Conservation (phyloP, 2,329 filamentous ascomycete species). For the Phialocephala subalpina region DNA sequence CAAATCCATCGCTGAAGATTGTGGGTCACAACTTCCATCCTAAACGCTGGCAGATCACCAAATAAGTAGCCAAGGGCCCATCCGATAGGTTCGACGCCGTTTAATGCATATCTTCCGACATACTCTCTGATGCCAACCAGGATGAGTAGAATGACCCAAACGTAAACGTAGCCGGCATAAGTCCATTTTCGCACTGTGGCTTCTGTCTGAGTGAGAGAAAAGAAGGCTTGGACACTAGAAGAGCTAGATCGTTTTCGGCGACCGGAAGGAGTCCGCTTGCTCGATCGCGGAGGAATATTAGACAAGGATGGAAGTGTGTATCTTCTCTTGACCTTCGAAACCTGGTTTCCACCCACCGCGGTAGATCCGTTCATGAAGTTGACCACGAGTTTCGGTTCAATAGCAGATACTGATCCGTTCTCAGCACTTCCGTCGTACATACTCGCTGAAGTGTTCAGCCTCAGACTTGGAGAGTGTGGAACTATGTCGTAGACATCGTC, state of each 20-base stretch:
- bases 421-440: constrained; percentile 24
- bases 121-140: constrained; percentile 76
- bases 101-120: constrained; percentile 71
- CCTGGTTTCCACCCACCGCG: constrained; percentile 44
- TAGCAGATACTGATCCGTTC: constrained; percentile 36
- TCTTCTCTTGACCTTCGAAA: constrained; percentile 46
- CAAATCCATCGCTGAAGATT: constrained; percentile 79
- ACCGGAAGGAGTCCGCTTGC: constrained; percentile 63
- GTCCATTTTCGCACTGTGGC: constrained; percentile 81
- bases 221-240: constrained; percentile 73
- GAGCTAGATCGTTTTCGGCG: constrained; percentile 72
- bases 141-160: constrained; percentile 69
- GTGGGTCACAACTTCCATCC: constrained; percentile 73
- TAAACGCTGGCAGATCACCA: constrained; percentile 76
- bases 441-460: constrained; percentile 25
- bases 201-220: constrained; percentile 81
- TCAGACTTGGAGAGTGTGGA: constrained; percentile 19
- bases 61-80: constrained; percentile 93
- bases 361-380: constrained; percentile 23
- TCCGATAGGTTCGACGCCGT: constrained; percentile 81
- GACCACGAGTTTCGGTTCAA: constrained; percentile 30
- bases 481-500: constrained; percentile 24
- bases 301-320: constrained; percentile 61
- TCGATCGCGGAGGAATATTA: constrained; percentile 44
- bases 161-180: constrained; percentile 83